Percentiles rank a stretch among this genome's conserved stretches.
Conservation (phyloP, 805 yeast genomes). For the Pichia californica region DNA sequence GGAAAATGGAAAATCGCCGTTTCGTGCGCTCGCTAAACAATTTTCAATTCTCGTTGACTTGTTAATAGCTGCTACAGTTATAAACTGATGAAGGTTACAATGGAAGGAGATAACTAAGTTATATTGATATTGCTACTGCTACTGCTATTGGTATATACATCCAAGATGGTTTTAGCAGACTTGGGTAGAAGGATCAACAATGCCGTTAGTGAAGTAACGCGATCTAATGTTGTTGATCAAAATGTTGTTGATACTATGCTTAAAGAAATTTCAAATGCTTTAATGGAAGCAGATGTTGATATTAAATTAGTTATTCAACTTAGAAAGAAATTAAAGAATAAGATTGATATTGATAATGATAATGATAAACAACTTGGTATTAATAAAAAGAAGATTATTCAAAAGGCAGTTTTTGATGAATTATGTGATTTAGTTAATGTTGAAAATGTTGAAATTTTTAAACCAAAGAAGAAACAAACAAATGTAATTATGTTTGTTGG, state of each 20-base stretch:
- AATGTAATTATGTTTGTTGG: constrained; percentile 97
- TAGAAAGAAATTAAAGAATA: constrained; percentile 61
- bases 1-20: too few species aligned
- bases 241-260: constrained; percentile 62
- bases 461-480: constrained; percentile 77
- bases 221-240: constrained; percentile 49
- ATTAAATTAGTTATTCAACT: constrained; percentile 72
- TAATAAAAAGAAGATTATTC: constrained; percentile 74
- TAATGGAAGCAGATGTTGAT: constrained; percentile 91
- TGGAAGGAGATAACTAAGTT: too few species aligned
- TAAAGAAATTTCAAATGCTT: constrained; percentile 84
- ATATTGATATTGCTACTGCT: too few species aligned
- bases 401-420: constrained; percentile 92
- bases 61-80: too few species aligned
- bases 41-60: too few species aligned
- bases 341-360: constrained; percentile 49
- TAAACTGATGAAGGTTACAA: too few species aligned
- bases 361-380: constrained; percentile 46
- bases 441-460: constrained; percentile 39
- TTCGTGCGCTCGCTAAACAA: too few species aligned
- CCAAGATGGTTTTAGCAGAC: constrained; percentile 71
- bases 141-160: background rate
- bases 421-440: constrained; percentile 80
- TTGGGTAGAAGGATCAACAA: constrained; percentile 69
- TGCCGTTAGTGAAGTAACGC: constrained; percentile 61